Evolutionary conservation across 2,329 filamentous ascomycete species (phyloP), one percentile per base, ranked within the genome.

Genomic region (Neofusicoccum umdonicola): DNA sequence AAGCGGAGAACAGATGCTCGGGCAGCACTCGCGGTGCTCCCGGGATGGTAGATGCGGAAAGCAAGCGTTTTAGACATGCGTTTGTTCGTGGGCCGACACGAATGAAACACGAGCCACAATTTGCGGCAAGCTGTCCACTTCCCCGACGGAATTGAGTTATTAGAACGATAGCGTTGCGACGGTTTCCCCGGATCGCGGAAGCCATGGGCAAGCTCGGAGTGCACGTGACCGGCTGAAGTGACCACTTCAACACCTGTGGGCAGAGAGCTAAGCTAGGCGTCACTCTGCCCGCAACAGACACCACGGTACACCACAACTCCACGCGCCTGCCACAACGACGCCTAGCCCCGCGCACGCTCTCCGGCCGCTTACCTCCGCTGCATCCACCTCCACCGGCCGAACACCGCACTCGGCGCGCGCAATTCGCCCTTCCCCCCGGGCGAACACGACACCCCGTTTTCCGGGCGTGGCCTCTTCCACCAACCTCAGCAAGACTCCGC

Each of bases 351-450:
- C 27, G 39, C 51, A 57, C 17, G 11, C 52, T 37, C 17, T 7
- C 50, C 19, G 39, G 41, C 52, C 51, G 42, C 66, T 67, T 7
- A 83, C 82, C 81, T 48, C 51, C 17, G 34, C 50, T 12, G 27
- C 41, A 37, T 31, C 31, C 19, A 15, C 61, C 6, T 31, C 27
- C 27, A 31, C 27, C 27, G 27, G 27, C 27, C 5, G 27, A 31
- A 7, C 27, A 31, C 6, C 27, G 6, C 27, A 31, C 27, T 31
- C 27, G 4, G 27, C 27, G 27, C 34, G 17, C 51, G 51, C 35
- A 54, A 54, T 54, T 31, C 51, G 51, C 35, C 50, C 51, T 22
- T 15, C 35, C n/a, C 27, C 27, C 5, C 27, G 27, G 27, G 27
- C 6, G 27, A 31, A 31, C 27, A 31, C 27, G 27, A 31, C 27